Evolutionary conservation across 2,329 filamentous ascomycete genomes (phyloP).

Genomic region (Lecanosticta acicola): DNA sequence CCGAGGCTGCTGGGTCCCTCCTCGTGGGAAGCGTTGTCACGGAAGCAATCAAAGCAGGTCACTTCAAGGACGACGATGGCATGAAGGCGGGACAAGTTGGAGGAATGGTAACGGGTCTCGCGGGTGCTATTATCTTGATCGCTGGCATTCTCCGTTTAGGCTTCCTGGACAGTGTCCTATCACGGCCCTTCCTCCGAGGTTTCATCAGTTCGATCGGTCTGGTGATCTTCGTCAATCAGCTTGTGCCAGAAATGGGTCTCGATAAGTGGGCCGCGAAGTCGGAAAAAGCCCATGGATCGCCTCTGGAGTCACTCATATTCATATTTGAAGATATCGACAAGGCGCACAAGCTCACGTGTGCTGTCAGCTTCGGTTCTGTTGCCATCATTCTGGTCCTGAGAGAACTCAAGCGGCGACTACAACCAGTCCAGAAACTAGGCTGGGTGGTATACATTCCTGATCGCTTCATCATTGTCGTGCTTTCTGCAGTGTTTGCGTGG

Average conservation of each 20-base stretch:
- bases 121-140: slow-evolving; percentile 80
- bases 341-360: slow-evolving; percentile 67
- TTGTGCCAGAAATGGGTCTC: slow-evolving; percentile 85
- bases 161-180: slow-evolving; percentile 90
- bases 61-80: slow-evolving; percentile 60
- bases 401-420: slow-evolving; percentile 72
- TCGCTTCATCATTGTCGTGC: slow-evolving; percentile 79
- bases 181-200: slow-evolving; percentile 82
- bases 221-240: slow-evolving; percentile 90
- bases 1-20: slow-evolving; percentile 87
- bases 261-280: slow-evolving; percentile 56
- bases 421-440: slow-evolving; percentile 62
- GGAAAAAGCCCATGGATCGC: slow-evolving; percentile 75
- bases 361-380: slow-evolving; percentile 75
- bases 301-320: slow-evolving; percentile 78
- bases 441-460: slow-evolving; percentile 85
- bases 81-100: slow-evolving; percentile 74
- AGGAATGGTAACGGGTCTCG: slow-evolving; percentile 80
- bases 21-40: slow-evolving; percentile 83
- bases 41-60: slow-evolving; percentile 64
- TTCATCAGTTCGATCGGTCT: slow-evolving; percentile 98
- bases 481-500: slow-evolving; percentile 76
- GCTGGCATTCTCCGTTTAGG: slow-evolving; percentile 80
- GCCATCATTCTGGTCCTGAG: slow-evolving; percentile 79
- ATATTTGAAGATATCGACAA: slow-evolving; percentile 61